Percentiles rank a stretch among this genome's conserved stretches.
These are phyloP conservation scores for Chalciporus chontae DNA, from an alignment of 768 basidiomycete species.

Conservation along the genomic window DNA sequence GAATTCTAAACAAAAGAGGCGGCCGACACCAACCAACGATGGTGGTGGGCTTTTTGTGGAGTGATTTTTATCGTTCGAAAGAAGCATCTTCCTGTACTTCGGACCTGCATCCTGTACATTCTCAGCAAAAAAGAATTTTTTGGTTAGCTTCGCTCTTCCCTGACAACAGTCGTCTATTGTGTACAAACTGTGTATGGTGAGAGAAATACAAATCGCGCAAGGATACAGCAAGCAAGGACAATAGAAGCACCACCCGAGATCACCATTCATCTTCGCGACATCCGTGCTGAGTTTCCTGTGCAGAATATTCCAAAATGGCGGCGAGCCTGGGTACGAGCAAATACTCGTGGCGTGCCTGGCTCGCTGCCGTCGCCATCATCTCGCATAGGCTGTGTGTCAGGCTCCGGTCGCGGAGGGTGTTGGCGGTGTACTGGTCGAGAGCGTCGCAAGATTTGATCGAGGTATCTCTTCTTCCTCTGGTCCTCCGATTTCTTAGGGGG, in stretches of 20 bases:
- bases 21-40: conserved; percentile 1
- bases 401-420: conserved; percentile 14
- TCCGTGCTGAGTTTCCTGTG: conserved; percentile 27
- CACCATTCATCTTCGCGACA: conserved; percentile 6
- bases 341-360: conserved; percentile 7
- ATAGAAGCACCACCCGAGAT: conserved; percentile 1
- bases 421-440: conserved; percentile 27
- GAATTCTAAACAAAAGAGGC: background rate
- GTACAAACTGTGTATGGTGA: conserved; percentile 5
- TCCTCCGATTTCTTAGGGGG: conserved; percentile 18
- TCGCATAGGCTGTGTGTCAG: conserved; percentile 1
- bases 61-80: background rate
- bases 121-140: background rate
- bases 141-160: background rate
- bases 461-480: conserved; percentile 13
- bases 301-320: conserved; percentile 38
- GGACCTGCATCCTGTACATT: background rate
- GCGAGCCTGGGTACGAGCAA: conserved; percentile 13
- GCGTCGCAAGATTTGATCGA: conserved; percentile 9
- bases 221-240: conserved; percentile 5
- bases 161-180: conserved; percentile 1
- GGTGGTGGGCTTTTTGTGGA: conserved; percentile 29
- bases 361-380: conserved; percentile 6
- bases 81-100: background rate
- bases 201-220: conserved; percentile 6